These are phyloP conservation scores for Sporothrix brasiliensis DNA, from an alignment of 2,329 filamentous ascomycete species.

Conservation along the genomic window DNA sequence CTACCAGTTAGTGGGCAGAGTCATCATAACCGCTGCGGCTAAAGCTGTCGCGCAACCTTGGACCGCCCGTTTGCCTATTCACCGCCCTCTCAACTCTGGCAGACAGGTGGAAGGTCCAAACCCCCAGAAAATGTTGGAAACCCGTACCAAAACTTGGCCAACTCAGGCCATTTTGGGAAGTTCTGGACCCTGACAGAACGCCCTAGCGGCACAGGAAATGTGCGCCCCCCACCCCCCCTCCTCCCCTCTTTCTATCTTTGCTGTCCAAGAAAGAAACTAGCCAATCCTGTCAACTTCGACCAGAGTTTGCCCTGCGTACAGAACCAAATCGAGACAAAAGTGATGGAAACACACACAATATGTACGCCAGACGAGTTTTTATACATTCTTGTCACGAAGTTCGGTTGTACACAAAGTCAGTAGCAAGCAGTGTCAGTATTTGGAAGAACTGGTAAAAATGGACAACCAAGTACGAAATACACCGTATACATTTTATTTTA, in stretches of 20 bases:
- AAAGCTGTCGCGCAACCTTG: neutral
- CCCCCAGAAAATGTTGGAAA: slow-evolving; percentile 33
- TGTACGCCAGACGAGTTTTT: no score
- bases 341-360: no score
- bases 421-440: no score
- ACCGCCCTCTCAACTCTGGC: no score
- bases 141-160: slow-evolving; percentile 33
- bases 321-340: no score
- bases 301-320: neutral
- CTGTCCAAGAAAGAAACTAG: neutral
- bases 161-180: slow-evolving; percentile 32
- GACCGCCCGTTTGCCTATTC: neutral
- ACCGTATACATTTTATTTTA: no score
- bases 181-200: slow-evolving; percentile 35
- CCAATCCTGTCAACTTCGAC: neutral
- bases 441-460: no score
- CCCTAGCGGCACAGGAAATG: slow-evolving; percentile 29
- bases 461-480: no score
- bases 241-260: slow-evolving; percentile 24
- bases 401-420: no score
- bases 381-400: no score
- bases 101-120: no score
- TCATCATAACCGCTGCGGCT: neutral
- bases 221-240: no score
- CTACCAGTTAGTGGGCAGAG: slow-evolving; percentile 7